Percentiles rank a stretch among this genome's conserved stretches.
These are phyloP conservation scores for Phytophthora hibernalis DNA, from an alignment of 352 stramenopile genomes.

Conservation along the genomic window DNA sequence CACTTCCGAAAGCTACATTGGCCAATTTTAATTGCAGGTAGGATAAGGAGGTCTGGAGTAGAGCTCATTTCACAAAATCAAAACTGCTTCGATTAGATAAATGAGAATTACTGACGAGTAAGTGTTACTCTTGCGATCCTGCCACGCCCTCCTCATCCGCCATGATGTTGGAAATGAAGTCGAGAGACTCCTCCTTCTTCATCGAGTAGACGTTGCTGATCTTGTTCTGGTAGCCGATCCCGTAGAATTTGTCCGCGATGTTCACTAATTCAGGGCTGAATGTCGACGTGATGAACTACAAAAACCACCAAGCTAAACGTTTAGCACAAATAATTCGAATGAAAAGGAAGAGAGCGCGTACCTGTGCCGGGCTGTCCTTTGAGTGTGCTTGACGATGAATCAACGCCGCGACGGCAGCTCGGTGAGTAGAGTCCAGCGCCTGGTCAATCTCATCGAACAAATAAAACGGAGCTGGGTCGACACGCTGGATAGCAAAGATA, in stretches of 20 bases:
- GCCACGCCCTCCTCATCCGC: constrained; percentile 85
- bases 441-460: constrained; percentile 99
- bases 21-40: too few relatives aligned
- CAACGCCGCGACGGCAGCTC: constrained; percentile 95
- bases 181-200: constrained; percentile 96
- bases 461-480: constrained; percentile 99
- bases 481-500: constrained; percentile 99
- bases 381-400: constrained; percentile 97
- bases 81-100: too few relatives aligned
- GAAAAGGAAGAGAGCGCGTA: constrained; percentile 29
- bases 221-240: constrained; percentile 99
- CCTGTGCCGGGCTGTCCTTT: constrained; percentile 96
- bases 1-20: too few relatives aligned
- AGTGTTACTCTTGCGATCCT: constrained; percentile 23
- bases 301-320: constrained; percentile 6
- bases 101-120: not conserved
- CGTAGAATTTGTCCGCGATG: constrained; percentile 97
- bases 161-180: constrained; percentile 96
- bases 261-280: constrained; percentile 99
- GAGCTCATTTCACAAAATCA: too few relatives aligned
- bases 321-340: constrained; percentile 8
- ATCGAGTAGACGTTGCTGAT: constrained; percentile 95
- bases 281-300: constrained; percentile 98
- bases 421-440: constrained; percentile 99
- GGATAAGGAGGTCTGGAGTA: too few relatives aligned